These are phyloP conservation scores for Lepidium sativum DNA, from an alignment of 345 rosid species.

Conservation along the genomic window DNA sequence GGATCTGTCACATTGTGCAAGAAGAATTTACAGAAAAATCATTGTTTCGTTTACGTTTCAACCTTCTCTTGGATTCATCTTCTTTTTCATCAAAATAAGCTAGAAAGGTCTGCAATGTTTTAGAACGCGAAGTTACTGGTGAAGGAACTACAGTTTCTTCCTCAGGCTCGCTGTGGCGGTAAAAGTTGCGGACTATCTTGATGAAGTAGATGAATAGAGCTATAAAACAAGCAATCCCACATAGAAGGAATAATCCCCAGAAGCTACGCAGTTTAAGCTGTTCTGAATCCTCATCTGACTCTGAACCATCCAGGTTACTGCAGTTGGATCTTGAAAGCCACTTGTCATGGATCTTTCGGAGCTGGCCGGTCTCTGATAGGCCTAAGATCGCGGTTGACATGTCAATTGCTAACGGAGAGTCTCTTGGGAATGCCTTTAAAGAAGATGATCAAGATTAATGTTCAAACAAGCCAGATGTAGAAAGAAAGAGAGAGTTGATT, in stretches of 20 bases:
- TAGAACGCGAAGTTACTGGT: conserved; percentile 33
- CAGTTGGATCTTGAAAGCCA: conserved; percentile 59
- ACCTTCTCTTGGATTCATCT: conserved; percentile 32
- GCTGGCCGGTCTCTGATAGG: conserved; percentile 75
- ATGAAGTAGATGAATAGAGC: conserved; percentile 58
- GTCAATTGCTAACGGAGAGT: conserved; percentile 78
- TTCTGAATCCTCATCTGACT: conserved; percentile 34
- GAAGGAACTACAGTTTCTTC: conserved; percentile 29
- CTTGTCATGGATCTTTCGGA: conserved; percentile 60
- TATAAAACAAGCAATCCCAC: conserved; percentile 52
- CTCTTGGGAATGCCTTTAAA: conserved; percentile 74
- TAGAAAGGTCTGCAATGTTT: conserved; percentile 50
- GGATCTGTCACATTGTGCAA: conserved; percentile 10
- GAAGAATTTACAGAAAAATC: conserved; percentile 21
- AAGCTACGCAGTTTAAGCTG: conserved; percentile 70
- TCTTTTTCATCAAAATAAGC: conserved; percentile 60
- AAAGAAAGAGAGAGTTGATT: background rate
- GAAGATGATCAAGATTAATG: conserved; percentile 3
- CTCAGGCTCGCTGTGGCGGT: conserved; percentile 17
- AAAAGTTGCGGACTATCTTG: conserved; percentile 43
- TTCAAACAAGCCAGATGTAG: background rate
- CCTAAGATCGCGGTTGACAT: conserved; percentile 81
- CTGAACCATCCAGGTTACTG: conserved; percentile 25
- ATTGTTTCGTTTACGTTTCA: conserved; percentile 56
- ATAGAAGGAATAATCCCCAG: conserved; percentile 73